Base-by-base conservation (phyloP, 371 early-diverging fungal genomes). In the Mucor plumbeus region DNA sequence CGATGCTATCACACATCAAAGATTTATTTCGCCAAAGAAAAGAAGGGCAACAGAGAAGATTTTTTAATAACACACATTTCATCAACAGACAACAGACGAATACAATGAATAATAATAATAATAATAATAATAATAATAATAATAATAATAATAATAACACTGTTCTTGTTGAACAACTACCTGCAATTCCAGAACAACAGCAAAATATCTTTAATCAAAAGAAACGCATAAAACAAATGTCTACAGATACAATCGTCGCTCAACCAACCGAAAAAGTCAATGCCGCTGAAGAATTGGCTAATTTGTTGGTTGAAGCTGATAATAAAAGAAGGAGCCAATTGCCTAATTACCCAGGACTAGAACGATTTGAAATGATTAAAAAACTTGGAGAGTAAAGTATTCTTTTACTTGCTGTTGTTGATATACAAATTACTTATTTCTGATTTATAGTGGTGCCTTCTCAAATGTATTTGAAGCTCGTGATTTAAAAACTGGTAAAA, bases 401-500 rank as follows among this genome's bases (percentile, higher is more conserved):
- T 15, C 9, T 8, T 35, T 10, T 48, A 5, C 41, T 7, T 35
- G 10, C 48, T 48, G 10, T 26, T 26, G 26, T 26, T 26, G 9
- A 35, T 34, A 11, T 36, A 17, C n/a, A 10, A 35, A 33, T 36
- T 2, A 35, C 6, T 36, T 19, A 17, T 35, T 61, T 17, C 36
- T 56, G 53, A 53, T 66, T 36, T 14, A 43, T 78, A 90, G 90
- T 71, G 94, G 94, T 57, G 94, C 92, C n/a, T 93, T 93, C 73
- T 90, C 91, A 63, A 89, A 85, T 59, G 94, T 93, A 5, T 92
- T 87, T 79, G 81, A 85, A 60, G 94, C 91, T 5, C 75, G 80
- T 44, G 87, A 90, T 64, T 65, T 69, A 17, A 71, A 72, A 55
- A 86, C 79, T 5, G 82, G 84, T 14, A 73, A 83, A 26, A 74